Conservation (phyloP, 2,329 filamentous ascomycete genomes). For the Ceratocystiopsis brevicomis region DNA sequence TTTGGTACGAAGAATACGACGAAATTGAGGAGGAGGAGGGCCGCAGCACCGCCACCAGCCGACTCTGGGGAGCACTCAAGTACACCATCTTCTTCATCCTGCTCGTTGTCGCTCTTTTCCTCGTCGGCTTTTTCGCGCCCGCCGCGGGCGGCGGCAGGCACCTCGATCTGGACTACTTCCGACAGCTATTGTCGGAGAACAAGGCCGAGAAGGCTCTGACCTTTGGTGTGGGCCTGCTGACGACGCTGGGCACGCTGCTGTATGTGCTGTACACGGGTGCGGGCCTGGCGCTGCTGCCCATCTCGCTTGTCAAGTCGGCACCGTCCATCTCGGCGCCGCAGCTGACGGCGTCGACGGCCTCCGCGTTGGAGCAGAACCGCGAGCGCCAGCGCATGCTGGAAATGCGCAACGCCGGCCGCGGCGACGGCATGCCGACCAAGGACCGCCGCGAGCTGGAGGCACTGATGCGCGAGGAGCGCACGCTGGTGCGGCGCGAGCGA, state of each 20-base stretch:
- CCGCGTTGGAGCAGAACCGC: conserved; percentile 69
- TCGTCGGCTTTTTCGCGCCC: conserved; percentile 87
- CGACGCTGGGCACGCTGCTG: conserved; percentile 67
- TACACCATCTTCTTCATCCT: conserved; percentile 76
- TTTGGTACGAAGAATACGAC: conserved; percentile 95
- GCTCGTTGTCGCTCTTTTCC: conserved; percentile 64
- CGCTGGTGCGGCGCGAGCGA: conserved; percentile 71
- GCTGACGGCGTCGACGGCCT: conserved; percentile 55
- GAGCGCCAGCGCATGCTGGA: conserved; percentile 87
- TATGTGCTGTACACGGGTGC: conserved; percentile 80
- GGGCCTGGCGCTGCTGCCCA: conserved; percentile 72
- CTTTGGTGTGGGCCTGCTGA: conserved; percentile 74
- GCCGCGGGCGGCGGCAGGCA: conserved; percentile 42
- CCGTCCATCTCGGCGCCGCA: conserved; percentile 70
- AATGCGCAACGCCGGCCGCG: conserved; percentile 58
- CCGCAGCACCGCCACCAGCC: conserved; percentile 35
- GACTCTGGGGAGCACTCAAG: conserved; percentile 70
- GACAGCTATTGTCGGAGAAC: conserved; percentile 62
- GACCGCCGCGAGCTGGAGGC: conserved; percentile 78
- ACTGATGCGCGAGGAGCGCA: conserved; percentile 77
- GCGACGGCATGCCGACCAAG: conserved; percentile 59
- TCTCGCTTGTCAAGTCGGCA: conserved; percentile 81
- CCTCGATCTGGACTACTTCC: conserved; percentile 82
- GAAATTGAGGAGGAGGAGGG: conserved; percentile 70
- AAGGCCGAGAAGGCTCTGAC: conserved; percentile 83